Evolutionary conservation across 2,329 filamentous ascomycete genomes (phyloP).

Genomic region (Lachnellula willkommii): DNA sequence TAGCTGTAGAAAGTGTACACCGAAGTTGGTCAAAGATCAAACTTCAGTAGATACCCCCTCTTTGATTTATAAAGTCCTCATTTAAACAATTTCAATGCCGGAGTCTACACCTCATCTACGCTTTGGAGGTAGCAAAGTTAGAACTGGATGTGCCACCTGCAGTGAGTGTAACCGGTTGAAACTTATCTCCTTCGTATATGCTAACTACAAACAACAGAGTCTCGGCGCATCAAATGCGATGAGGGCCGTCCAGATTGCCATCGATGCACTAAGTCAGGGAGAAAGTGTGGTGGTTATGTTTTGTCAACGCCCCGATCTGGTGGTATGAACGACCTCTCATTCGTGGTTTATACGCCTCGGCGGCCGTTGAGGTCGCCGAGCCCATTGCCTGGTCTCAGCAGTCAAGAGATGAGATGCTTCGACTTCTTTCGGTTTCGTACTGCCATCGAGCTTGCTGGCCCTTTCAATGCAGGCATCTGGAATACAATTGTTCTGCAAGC

Average conservation of each 20-base stretch:
- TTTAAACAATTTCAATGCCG: background rate
- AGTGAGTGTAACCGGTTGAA: background rate
- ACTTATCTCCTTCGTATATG: background rate
- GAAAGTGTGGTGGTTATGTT: conserved; percentile 18
- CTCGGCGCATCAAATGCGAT: conserved; percentile 17
- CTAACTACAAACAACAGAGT: background rate
- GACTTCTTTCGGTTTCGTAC: conserved; percentile 55
- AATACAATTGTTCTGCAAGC: conserved; percentile 53
- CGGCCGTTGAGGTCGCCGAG: background rate
- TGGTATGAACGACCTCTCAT: background rate
- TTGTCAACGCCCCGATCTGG: background rate
- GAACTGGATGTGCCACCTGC: background rate
- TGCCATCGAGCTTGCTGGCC: conserved; percentile 55
- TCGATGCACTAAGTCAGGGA: conserved; percentile 10
- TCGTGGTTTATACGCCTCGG: background rate
- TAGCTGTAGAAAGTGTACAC: no score
- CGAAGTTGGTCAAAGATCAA: no score
- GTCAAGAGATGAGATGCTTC: conserved; percentile 40
- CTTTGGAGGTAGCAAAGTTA: background rate
- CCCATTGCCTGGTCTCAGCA: background rate
- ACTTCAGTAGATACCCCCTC: no score
- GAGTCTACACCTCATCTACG: background rate
- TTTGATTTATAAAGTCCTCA: no score
- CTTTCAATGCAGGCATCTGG: conserved; percentile 61
- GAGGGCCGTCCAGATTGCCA: conserved; percentile 12